Evolutionary conservation across 2,329 filamentous ascomycete genomes (phyloP), one percentile per base, ranked within the genome.

Genomic region (Cercospora beticola): DNA sequence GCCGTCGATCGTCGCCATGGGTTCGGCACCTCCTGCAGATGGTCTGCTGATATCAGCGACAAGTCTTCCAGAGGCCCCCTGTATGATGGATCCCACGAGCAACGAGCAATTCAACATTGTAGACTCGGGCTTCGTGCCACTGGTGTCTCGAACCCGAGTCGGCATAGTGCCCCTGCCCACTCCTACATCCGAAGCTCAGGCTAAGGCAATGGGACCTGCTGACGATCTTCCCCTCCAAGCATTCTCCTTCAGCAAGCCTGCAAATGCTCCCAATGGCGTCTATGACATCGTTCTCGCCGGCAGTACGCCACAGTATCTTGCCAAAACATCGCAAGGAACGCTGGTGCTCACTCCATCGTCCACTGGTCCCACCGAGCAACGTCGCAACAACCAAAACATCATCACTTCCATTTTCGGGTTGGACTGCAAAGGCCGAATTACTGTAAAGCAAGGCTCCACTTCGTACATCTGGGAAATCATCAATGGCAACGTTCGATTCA

Each of bases 211-310:
- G 49, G 67, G 67, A n/a, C 63, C 63, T 7, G 43, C 65, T 18
- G 59, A 64, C 6, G 10, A 59, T 14, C 56, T 64, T 9, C 43
- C 18, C 12, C 26, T 67, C 3, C 54, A 61, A 10, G 31, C 56
- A 4, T 69, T 62, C 65, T 62, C 28, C 9, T 67, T 69, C 40
- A 23, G 61, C 31, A 67, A 65, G 31, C 33, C 65, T 3, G 49
- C 21, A 8, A 54, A 54, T 54, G 49, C 49, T 7, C 33, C 61
- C n/a, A 14, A 28, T 28, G 54, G 61, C 4, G 14, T 60, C 12
- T 69, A 67, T 40, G 68, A 69, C n/a, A 59, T 69, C 23, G 59
- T 69, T 9, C 5, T 64, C 9, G 65, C 23, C 3, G 64, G 52
- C 16, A 49, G 16, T 28, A 58, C 60, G 21, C 60, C 59, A 5